phyloP scores from a whole-genome alignment of 257 asterid species.

The Ilex aquifolium region DNA sequence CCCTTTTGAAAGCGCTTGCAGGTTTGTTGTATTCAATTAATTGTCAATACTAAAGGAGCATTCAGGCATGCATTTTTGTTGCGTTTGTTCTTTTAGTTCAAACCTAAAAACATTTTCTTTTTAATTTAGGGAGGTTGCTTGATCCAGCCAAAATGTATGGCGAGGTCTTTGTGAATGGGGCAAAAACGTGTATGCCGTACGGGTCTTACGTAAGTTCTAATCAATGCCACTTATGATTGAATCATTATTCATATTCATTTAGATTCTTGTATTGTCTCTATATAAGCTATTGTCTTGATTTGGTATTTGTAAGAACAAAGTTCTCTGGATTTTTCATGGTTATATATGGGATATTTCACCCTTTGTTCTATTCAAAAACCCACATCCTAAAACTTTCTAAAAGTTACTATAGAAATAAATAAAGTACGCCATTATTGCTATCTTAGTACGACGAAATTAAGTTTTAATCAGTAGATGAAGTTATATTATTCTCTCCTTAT shows the following conservation, averaged over 20 bases:
- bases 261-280: too few species aligned
- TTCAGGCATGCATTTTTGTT: background rate
- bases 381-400: too few species aligned
- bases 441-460: too few species aligned
- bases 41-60: background rate
- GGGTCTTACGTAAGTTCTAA: slow-evolving; percentile 76
- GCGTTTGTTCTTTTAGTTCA: background rate
- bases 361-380: too few species aligned
- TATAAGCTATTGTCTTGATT: too few species aligned
- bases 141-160: slow-evolving; percentile 80
- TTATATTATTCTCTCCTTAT: too few species aligned
- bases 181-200: slow-evolving; percentile 60
- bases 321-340: too few species aligned
- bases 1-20: slow-evolving; percentile 90
- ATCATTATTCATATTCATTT: background rate
- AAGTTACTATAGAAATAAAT: too few species aligned
- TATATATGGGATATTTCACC: too few species aligned
- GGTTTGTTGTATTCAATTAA: slow-evolving; percentile 39
- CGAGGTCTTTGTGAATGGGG: slow-evolving; percentile 85
- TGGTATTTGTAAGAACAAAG: too few species aligned
- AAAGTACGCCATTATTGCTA: too few species aligned
- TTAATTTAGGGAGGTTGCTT: slow-evolving; percentile 72
- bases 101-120: slow-evolving; percentile 5
- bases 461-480: too few species aligned
- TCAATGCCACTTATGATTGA: slow-evolving; percentile 12